Conservation (phyloP, 2,329 filamentous ascomycete species). For the Clarireedia paspali region DNA sequence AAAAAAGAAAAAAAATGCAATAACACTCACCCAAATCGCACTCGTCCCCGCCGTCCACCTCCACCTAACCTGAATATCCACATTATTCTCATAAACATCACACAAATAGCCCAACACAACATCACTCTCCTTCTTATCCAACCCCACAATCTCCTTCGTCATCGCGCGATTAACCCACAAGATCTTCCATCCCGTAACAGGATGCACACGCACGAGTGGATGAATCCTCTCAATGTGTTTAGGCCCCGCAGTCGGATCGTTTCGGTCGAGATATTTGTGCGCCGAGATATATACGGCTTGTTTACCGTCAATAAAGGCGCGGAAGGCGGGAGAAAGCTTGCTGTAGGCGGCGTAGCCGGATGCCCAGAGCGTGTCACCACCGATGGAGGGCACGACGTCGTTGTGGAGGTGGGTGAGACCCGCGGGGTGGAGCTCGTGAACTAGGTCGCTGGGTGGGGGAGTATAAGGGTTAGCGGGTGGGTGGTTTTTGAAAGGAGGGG, state of each 20-base stretch:
- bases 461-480: background rate
- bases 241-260: conserved; percentile 52
- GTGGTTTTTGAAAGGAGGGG: background rate
- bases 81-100: conserved; percentile 58
- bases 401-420: conserved; percentile 65
- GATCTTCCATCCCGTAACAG: conserved; percentile 67
- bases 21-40: conserved; percentile 47
- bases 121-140: conserved; percentile 63
- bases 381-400: conserved; percentile 49
- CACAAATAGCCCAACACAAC: conserved; percentile 58
- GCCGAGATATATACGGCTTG: conserved; percentile 58
- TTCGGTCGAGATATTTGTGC: conserved; percentile 59
- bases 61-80: conserved; percentile 66
- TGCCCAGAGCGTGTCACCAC: conserved; percentile 68
- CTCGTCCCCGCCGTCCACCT: conserved; percentile 61
- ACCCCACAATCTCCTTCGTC: conserved; percentile 59
- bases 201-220: conserved; percentile 62
- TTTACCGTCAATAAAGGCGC: conserved; percentile 61
- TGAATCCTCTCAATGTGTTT: conserved; percentile 60
- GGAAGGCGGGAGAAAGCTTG: conserved; percentile 63
- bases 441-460: conserved; percentile 43
- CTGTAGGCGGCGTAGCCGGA: conserved; percentile 65
- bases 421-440: conserved; percentile 63
- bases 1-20: background rate
- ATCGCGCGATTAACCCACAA: conserved; percentile 65